Evolutionary conservation across 2,329 filamentous ascomycete genomes (phyloP).

Genomic region (Cryphonectria parasitica): DNA sequence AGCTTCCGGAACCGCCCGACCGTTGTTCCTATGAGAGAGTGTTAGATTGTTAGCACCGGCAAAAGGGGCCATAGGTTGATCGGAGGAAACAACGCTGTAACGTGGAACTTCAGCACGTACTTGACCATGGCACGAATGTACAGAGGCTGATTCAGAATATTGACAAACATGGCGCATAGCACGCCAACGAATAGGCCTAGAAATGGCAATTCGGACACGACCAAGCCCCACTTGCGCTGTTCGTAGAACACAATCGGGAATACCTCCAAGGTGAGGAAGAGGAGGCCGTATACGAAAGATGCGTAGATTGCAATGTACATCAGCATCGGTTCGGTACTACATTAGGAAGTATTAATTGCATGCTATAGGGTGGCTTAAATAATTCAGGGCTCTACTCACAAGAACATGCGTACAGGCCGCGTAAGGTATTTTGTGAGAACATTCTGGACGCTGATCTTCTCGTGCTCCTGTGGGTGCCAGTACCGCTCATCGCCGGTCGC

Average conservation of each 20-base stretch:
- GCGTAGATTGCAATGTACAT: slow-evolving; percentile 48
- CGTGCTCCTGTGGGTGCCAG: slow-evolving; percentile 50
- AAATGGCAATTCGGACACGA: slow-evolving; percentile 50
- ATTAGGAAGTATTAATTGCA: neutral
- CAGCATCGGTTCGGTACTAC: slow-evolving; percentile 50
- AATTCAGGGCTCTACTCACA: slow-evolving; percentile 14
- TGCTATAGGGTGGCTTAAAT: neutral
- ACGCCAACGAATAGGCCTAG: slow-evolving; percentile 50
- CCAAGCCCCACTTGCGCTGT: slow-evolving; percentile 45
- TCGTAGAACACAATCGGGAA: slow-evolving; percentile 52
- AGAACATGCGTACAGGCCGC: slow-evolving; percentile 48
- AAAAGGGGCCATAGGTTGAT: neutral
- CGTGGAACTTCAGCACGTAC: neutral
- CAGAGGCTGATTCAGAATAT: slow-evolving; percentile 44
- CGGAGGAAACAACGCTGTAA: neutral
- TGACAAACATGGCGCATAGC: slow-evolving; percentile 43
- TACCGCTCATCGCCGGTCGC: slow-evolving; percentile 48
- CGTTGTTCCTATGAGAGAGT: slow-evolving; percentile 36
- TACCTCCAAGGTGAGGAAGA: slow-evolving; percentile 51
- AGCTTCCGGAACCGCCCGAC: slow-evolving; percentile 42
- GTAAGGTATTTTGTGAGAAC: slow-evolving; percentile 35
- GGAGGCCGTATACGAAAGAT: slow-evolving; percentile 49
- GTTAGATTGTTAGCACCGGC: neutral
- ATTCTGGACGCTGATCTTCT: slow-evolving; percentile 43
- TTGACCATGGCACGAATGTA: slow-evolving; percentile 44